Percentiles rank a stretch among this genome's conserved stretches.
phyloP scores from a whole-genome alignment of 225 moss, liverwort and hornwort species.

The Marchantia polymorpha region DNA sequence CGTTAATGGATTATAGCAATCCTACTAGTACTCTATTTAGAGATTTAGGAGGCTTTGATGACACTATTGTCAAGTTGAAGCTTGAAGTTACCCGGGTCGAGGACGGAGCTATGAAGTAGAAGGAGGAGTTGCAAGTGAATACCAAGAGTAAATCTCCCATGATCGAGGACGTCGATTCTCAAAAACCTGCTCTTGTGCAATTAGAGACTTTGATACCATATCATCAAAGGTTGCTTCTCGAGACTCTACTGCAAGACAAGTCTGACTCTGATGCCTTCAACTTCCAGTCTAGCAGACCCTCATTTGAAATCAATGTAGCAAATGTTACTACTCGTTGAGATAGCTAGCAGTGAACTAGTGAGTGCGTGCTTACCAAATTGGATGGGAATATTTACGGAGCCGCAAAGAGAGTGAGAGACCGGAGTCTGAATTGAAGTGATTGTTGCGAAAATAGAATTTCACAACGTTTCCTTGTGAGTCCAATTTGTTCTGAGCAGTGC shows the following conservation, averaged over 20 bases:
- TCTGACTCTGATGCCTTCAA: no score
- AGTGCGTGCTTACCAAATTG: no score
- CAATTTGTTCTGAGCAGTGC: no score
- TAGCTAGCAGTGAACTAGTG: no score
- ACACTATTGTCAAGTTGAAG: conserved; percentile 78
- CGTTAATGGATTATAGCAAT: conserved; percentile 99
- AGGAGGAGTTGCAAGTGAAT: conserved; percentile 48
- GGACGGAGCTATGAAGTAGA: conserved; percentile 56
- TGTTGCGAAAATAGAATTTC: no score
- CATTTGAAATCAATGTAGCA: no score
- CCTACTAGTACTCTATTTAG: conserved; percentile 91
- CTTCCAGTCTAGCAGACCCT: no score
- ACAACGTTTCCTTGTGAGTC: no score
- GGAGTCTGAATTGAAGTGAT: no score
- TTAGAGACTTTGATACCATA: conserved; percentile 77
- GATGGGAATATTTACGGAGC: no score
- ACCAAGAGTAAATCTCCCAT: conserved; percentile 72
- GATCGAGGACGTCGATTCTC: conserved; percentile 61
- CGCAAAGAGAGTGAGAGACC: no score
- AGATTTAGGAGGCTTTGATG: conserved; percentile 93
- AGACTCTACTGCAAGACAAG: conserved; percentile 86
- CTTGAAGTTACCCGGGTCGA: conserved; percentile 72
- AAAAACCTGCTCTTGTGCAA: conserved; percentile 50
- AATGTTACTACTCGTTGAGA: no score
- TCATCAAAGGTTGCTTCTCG: conserved; percentile 80